Evolutionary conservation across 177 flowering plant genomes (phyloP), one percentile per base, ranked within the genome.

Genomic region (Telopea speciosissima): DNA sequence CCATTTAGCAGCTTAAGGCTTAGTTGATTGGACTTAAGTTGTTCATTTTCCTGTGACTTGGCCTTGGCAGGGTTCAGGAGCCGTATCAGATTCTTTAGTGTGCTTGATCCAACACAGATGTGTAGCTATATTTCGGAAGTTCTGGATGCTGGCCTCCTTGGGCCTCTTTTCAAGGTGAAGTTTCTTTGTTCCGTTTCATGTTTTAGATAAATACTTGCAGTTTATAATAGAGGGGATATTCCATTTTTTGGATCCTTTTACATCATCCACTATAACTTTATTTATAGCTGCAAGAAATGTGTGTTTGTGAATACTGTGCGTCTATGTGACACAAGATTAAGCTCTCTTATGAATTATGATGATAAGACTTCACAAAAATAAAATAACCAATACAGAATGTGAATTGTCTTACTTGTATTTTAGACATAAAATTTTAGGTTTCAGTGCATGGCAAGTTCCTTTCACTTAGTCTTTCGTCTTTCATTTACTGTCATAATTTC

Each of bases 161-260:
- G 96, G 17, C 97, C 97, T 66, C 73, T 90, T 22, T 92, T 92
- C 75, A 90, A 89, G 96, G 97, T 90, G 24, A 14, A 72, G 6
- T 42, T 69, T 74, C 25, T 60, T 52, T 14, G 12, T 67, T 61
- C 22, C 75, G 2, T 36, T 36, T 54, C 49, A 64, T 14, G 52
- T 26, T 63, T 17, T 14, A 65, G 63, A 54, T 64, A 54, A 52
- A 17, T 63, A 8, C 12, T 13, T 31, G 40, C 19, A 8, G 4
- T 52, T n/a, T 8, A 70, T 31, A 28, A 36, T 16, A 49, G 8
- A 49, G 8, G 54, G 54, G 54, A 49, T 12, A 49, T 49, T 49
- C 19, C 19, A 12, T 49, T 49, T 49, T 12, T 0, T 4, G 19
- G 19, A 49, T 49, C 19, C 16, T 49, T 49, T 49, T 49, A 49